phyloP scores from a whole-genome alignment of 345 rosid species.

The Ceriops zippeliana region DNA sequence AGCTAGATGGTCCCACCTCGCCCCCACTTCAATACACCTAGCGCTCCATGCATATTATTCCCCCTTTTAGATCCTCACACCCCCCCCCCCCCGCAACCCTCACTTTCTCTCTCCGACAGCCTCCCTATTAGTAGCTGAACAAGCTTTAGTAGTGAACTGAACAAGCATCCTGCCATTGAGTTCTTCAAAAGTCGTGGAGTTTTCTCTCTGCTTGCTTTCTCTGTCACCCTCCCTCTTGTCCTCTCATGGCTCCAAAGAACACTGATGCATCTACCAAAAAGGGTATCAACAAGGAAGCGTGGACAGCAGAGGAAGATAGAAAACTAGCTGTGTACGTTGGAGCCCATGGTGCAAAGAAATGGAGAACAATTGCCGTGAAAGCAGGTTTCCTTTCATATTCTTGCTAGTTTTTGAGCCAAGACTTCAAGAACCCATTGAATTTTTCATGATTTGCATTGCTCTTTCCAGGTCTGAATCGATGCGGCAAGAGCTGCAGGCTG shows the following conservation, averaged over 20 bases:
- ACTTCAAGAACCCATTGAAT: neutral
- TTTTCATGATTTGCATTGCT: neutral
- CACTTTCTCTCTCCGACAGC: neutral
- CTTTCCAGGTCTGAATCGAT: slow-evolving; percentile 44
- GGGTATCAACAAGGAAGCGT: slow-evolving; percentile 46
- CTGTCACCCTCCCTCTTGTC: neutral
- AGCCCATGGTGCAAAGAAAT: slow-evolving; percentile 54
- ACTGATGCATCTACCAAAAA: slow-evolving; percentile 25
- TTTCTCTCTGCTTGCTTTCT: neutral
- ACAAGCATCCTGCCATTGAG: neutral
- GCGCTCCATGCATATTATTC: neutral
- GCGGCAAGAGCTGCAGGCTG: slow-evolving; percentile 64
- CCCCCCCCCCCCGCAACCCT: neutral
- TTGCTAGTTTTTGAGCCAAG: neutral
- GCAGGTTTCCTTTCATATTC: slow-evolving; percentile 36
- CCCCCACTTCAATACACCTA: slow-evolving; percentile 9
- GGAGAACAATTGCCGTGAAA: slow-evolving; percentile 47
- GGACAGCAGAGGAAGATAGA: slow-evolving; percentile 61
- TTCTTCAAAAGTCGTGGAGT: neutral
- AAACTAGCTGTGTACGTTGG: slow-evolving; percentile 44
- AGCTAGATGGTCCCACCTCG: slow-evolving; percentile 23
- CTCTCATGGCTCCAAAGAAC: slow-evolving; percentile 41
- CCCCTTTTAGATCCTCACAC: slow-evolving; percentile 6
- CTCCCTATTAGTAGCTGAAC: neutral
- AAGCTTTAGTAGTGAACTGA: neutral